phyloP scores from a whole-genome alignment of 169 alveolate species.

The Babesia divergens region DNA sequence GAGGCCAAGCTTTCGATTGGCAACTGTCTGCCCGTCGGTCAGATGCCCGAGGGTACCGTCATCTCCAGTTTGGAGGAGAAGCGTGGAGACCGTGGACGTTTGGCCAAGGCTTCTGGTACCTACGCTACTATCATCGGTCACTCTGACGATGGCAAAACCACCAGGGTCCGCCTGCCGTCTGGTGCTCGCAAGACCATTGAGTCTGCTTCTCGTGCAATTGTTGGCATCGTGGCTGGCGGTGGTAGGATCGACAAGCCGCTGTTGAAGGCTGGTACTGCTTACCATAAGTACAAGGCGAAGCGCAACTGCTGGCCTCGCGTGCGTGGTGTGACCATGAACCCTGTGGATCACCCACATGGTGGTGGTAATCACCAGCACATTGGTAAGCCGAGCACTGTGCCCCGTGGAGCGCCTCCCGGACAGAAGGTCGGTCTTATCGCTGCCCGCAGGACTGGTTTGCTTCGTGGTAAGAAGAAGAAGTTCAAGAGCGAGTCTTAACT shows the following conservation, averaged over 20 bases:
- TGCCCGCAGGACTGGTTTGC: conserved; percentile 99
- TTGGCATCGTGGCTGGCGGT: conserved; percentile 99
- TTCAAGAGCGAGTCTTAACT: conserved; percentile 61
- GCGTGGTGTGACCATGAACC: conserved; percentile 99
- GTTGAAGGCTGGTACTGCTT: conserved; percentile 97
- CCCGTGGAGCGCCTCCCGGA: conserved; percentile 98
- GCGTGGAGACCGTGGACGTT: conserved; percentile 97
- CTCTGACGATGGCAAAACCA: conserved; percentile 95
- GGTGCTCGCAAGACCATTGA: conserved; percentile 95
- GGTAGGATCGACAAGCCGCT: conserved; percentile 99
- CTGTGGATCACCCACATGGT: conserved; percentile 99
- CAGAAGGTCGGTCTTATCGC: conserved; percentile 99
- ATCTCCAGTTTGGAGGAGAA: conserved; percentile 95
- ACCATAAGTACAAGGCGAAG: conserved; percentile 97
- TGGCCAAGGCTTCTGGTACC: conserved; percentile 97
- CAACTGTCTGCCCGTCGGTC: conserved; percentile 94
- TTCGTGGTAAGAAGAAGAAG: conserved; percentile 90
- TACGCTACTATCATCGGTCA: conserved; percentile 94
- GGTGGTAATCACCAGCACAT: conserved; percentile 99
- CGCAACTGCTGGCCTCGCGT: conserved; percentile 99
- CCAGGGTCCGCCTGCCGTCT: conserved; percentile 96
- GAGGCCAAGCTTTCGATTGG: conserved; percentile 96
- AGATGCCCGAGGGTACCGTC: conserved; percentile 99
- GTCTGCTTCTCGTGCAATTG: conserved; percentile 92
- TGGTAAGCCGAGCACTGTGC: conserved; percentile 98